These are phyloP conservation scores for Lodderomyces pseudojiufengensis DNA, from an alignment of 1,139 yeast genomes.

Conservation along the genomic window DNA sequence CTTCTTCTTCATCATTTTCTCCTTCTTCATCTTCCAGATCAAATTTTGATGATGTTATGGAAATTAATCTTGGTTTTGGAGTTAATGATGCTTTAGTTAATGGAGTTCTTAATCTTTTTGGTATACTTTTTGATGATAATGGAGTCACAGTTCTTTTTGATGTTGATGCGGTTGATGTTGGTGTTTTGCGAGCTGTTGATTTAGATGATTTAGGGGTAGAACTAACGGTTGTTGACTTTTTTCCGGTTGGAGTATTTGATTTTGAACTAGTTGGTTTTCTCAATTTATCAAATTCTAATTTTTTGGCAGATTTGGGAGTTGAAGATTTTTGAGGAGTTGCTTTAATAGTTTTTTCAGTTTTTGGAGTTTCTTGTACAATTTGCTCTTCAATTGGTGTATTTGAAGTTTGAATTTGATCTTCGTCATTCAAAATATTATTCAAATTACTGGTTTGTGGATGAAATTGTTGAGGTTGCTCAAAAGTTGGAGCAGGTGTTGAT, in stretches of 20 bases:
- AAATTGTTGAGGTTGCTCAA: no score
- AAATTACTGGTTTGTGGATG: no score
- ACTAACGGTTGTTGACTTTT: constrained; percentile 2
- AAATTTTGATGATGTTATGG: constrained; percentile 12
- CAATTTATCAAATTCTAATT: neutral
- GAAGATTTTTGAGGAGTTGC: neutral
- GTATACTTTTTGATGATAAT: constrained; percentile 2
- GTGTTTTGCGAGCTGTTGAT: constrained; percentile 1
- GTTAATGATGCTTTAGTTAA: constrained; percentile 12
- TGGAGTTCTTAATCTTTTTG: constrained; percentile 6
- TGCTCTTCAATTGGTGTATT: neutral
- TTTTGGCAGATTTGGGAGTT: constrained; percentile 8
- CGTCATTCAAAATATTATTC: no score
- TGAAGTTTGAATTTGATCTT: constrained; percentile 1
- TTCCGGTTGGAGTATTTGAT: neutral
- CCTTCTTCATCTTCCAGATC: constrained; percentile 14
- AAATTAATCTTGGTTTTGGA: constrained; percentile 20
- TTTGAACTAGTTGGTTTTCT: constrained; percentile 1
- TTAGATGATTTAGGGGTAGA: constrained; percentile 3
- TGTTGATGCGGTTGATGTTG: constrained; percentile 3
- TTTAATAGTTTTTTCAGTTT: no score
- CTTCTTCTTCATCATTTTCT: constrained; percentile 12
- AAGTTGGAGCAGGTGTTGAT: no score
- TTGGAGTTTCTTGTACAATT: no score
- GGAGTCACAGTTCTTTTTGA: constrained; percentile 6